phyloP scores from a whole-genome alignment of 1,284 basidiomycete species.

The Porodaedalea pini region DNA sequence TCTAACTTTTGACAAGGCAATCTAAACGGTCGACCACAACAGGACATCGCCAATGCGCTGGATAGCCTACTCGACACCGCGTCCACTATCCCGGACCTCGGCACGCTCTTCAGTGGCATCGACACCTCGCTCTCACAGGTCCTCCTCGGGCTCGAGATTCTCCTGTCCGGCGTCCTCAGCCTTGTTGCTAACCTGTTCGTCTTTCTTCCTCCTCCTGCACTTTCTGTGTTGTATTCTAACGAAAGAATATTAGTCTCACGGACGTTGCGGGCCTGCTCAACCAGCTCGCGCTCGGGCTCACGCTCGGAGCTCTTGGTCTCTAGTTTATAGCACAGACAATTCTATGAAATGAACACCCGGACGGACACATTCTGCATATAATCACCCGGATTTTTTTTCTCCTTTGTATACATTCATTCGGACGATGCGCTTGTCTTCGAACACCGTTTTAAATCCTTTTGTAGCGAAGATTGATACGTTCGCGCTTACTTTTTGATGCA shows the following conservation, averaged over 20 bases:
- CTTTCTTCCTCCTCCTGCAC: neutral
- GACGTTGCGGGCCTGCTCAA: constrained; percentile 27
- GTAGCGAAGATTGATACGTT: too few species aligned
- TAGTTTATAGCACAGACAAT: too few species aligned
- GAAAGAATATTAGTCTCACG: constrained; percentile 21
- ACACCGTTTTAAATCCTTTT: too few species aligned
- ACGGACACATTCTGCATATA: neutral
- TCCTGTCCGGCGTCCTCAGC: constrained; percentile 23
- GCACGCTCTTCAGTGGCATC: constrained; percentile 17
- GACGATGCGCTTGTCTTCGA: too few species aligned
- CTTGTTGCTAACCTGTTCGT: constrained; percentile 21
- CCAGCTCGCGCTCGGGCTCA: constrained; percentile 26
- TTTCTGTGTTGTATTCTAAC: neutral
- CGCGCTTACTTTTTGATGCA: too few species aligned
- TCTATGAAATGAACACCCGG: neutral
- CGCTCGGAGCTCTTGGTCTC: constrained; percentile 28
- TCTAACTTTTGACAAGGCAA: neutral
- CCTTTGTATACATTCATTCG: too few species aligned
- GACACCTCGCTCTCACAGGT: constrained; percentile 22
- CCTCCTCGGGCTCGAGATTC: constrained; percentile 21
- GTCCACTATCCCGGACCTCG: constrained; percentile 12
- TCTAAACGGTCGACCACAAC: neutral
- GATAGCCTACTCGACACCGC: neutral
- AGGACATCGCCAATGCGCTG: constrained; percentile 13
- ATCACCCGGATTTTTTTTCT: too few species aligned